These are phyloP conservation scores for Verticillium nonalfalfae DNA, from an alignment of 2,329 filamentous ascomycete species.

Conservation along the genomic window DNA sequence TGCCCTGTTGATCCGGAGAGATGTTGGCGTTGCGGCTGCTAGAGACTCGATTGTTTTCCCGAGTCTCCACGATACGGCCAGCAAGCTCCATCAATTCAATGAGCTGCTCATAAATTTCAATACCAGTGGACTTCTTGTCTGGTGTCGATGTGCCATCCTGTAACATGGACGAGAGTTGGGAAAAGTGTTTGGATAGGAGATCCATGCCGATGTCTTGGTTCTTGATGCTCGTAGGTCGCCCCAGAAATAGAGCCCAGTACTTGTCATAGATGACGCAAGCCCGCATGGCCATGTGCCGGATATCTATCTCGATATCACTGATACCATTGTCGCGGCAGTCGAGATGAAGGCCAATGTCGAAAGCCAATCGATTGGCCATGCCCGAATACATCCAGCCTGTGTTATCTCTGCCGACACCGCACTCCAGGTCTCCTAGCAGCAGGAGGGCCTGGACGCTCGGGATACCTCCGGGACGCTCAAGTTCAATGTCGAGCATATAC, in stretches of 20 bases:
- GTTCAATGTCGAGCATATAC: slow-evolving; percentile 45
- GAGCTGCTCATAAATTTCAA: slow-evolving; percentile 42
- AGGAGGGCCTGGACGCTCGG: slow-evolving; percentile 45
- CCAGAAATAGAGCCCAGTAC: slow-evolving; percentile 49
- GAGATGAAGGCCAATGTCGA: slow-evolving; percentile 43
- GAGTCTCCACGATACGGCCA: slow-evolving; percentile 41
- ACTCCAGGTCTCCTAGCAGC: slow-evolving; percentile 46
- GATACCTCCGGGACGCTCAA: slow-evolving; percentile 45
- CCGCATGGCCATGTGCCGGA: slow-evolving; percentile 43
- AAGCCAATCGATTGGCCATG: slow-evolving; percentile 38
- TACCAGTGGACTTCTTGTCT: slow-evolving; percentile 13
- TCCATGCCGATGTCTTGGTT: slow-evolving; percentile 42
- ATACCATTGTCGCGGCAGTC: slow-evolving; percentile 34
- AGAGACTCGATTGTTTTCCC: slow-evolving; percentile 26
- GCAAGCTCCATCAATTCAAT: slow-evolving; percentile 51
- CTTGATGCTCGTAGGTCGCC: slow-evolving; percentile 47
- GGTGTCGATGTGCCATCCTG: slow-evolving; percentile 20
- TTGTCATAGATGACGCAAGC: slow-evolving; percentile 48
- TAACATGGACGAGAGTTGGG: slow-evolving; percentile 29
- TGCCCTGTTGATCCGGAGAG: slow-evolving; percentile 21
- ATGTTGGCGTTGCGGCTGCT: slow-evolving; percentile 17
- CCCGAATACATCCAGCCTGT: slow-evolving; percentile 49
- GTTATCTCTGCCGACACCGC: slow-evolving; percentile 45
- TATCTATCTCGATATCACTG: slow-evolving; percentile 36
- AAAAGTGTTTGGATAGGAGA: slow-evolving; percentile 36